These are phyloP conservation scores for Fusarium anthophilum DNA, from an alignment of 2,329 filamentous ascomycete species.

Conservation along the genomic window DNA sequence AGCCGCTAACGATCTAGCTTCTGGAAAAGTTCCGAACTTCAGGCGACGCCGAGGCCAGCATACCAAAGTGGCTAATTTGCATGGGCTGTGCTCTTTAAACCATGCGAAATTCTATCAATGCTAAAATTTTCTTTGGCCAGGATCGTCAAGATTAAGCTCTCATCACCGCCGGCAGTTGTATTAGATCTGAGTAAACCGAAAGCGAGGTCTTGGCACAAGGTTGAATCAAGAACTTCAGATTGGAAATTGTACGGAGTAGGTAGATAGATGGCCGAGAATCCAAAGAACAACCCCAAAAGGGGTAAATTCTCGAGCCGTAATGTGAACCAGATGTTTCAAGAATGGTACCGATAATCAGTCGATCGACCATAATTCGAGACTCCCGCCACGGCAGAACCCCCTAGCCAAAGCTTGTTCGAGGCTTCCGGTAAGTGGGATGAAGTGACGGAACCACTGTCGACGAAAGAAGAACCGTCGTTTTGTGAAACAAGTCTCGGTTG, in stretches of 20 bases:
- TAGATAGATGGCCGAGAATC: neutral
- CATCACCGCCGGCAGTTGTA: neutral
- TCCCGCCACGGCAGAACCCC: conserved; percentile 6
- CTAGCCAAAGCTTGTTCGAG: conserved; percentile 25
- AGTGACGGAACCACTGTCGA: neutral
- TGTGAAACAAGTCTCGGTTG: conserved; percentile 26
- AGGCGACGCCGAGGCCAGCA: neutral
- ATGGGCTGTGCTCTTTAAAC: conserved; percentile 4
- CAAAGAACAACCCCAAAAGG: neutral
- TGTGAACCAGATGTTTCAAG: conserved; percentile 19
- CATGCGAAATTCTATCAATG: neutral
- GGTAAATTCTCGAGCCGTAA: neutral
- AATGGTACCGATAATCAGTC: neutral
- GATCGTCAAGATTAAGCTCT: neutral
- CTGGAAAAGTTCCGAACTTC: conserved; percentile 1
- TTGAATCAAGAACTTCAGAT: neutral
- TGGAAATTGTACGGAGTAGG: neutral
- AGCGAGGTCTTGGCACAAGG: neutral
- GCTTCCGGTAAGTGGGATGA: conserved; percentile 16
- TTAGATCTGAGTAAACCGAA: neutral
- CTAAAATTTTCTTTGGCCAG: neutral
- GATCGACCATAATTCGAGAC: conserved; percentile 24
- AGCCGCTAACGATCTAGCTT: conserved; percentile 12
- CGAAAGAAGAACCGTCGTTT: conserved; percentile 6
- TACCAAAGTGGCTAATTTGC: neutral